Base-by-base conservation (phyloP, 768 basidiomycete species). In the Mrakia hoshinonis region DNA sequence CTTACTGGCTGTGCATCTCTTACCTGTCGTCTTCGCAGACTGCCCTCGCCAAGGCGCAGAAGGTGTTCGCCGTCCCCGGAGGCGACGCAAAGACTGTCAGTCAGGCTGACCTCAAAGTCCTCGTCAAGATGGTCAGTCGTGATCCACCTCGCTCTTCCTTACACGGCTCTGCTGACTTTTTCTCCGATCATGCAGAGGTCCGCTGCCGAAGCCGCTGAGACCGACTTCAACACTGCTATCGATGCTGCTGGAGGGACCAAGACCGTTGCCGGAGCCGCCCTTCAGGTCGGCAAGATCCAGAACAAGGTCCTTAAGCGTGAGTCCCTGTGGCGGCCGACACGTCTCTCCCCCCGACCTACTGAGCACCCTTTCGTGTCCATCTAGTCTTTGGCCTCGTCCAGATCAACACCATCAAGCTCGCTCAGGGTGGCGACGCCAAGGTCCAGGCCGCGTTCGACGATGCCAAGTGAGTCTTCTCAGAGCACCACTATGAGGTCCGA, bases 261-360 rank as follows among this genome's bases (percentile, higher is more conserved):
- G 34, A 68, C 67, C 11, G 26, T 13, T 12, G 67, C 67, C 18
- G 67, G 67, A 29, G 55, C 67, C 18, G 67, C 67, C 12, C 54
- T 68, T 11, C 67, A 68, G 24, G 38, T 43, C 24, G 67, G 67
- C 18, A 68, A 68, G 67, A 68, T 68, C 58, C 58, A 61, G 34
- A 61, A 61, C 58, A 61, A 61, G 34, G 58, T 61, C 34, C 58
- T 61, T 31, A 61, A 61, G 58, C 58, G 58, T 61, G 20, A 12
- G 58, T 61, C 18, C n/a, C 36, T 34, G 9, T n/a, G n/a, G n/a
- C n/a, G n/a, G n/a, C n/a, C n/a, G n/a, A n/a, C n/a, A n/a, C n/a
- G n/a, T 61, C 3, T 39, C 58, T 22, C 20, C 36, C 22, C 36
- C 34, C 34, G 9, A 51, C 6, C n/a, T 55, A 29, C 58, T 36